phyloP scores from a whole-genome alignment of 164 flowering plant species.

The Piper betle region DNA sequence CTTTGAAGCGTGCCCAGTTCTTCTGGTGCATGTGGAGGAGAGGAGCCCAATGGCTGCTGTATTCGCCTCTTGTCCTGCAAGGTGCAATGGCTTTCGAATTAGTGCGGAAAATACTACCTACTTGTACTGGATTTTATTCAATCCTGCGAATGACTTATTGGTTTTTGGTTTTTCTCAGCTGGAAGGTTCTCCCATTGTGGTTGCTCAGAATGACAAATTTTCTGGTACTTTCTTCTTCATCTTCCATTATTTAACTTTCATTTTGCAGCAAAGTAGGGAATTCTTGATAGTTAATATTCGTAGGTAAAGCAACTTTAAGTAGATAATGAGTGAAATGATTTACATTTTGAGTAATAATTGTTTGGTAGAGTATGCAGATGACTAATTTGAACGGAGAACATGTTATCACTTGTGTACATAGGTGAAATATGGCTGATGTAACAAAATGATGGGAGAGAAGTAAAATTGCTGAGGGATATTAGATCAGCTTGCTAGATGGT shows the following conservation, averaged over 20 bases:
- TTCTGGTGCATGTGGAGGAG: slow-evolving; percentile 70
- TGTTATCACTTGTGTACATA: too few species aligned
- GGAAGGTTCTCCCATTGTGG: slow-evolving; percentile 88
- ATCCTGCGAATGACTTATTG: neutral
- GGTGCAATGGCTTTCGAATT: slow-evolving; percentile 29
- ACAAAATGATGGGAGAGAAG: too few species aligned
- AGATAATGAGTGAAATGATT: too few species aligned
- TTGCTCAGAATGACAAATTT: slow-evolving; percentile 85
- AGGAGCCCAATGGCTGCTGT: slow-evolving; percentile 68
- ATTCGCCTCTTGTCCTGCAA: slow-evolving; percentile 84
- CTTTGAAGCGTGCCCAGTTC: slow-evolving; percentile 84
- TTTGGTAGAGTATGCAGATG: too few species aligned
- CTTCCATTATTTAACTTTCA: neutral
- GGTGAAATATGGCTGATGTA: too few species aligned
- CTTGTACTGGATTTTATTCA: neutral
- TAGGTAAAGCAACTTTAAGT: too few species aligned
- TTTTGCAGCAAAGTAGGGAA: too few species aligned
- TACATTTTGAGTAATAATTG: too few species aligned
- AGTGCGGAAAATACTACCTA: neutral
- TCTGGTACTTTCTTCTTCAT: slow-evolving; percentile 35
- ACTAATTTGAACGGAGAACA: too few species aligned
- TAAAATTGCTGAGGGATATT: too few species aligned
- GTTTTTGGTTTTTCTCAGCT: slow-evolving; percentile 20
- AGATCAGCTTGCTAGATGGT: too few species aligned
- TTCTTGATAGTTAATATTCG: too few species aligned